Conservation (phyloP, 164 flowering plant genomes). For the Warburgia ugandensis region DNA sequence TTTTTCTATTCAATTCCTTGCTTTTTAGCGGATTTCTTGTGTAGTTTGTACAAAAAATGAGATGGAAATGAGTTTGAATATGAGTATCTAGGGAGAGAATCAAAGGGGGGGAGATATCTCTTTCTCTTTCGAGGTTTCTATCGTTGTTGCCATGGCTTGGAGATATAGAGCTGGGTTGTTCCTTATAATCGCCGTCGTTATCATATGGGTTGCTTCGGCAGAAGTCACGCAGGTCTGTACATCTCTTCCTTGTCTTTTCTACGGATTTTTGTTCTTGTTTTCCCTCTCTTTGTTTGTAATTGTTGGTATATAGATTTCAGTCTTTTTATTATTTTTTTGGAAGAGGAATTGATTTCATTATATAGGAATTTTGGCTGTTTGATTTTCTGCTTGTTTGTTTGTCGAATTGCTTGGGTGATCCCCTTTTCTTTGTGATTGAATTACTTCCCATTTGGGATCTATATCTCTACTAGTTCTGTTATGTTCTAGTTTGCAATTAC, state of each 20-base stretch:
- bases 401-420: too few relatives aligned
- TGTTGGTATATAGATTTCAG: not conserved
- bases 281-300: not conserved
- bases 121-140: not conserved
- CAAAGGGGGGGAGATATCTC: too few relatives aligned
- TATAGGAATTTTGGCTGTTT: not conserved
- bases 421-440: too few relatives aligned
- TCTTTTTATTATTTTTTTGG: not conserved
- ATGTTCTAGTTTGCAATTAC: too few relatives aligned
- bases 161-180: conserved; percentile 76
- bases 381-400: not conserved
- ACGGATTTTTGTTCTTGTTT: not conserved
- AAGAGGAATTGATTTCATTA: not conserved
- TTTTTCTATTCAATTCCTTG: too few relatives aligned
- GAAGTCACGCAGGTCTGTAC: conserved; percentile 94
- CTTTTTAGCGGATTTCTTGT: too few relatives aligned
- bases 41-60: too few relatives aligned
- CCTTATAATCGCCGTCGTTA: conserved; percentile 66
- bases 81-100: too few relatives aligned
- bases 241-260: not conserved
- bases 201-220: conserved; percentile 93
- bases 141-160: conserved; percentile 56
- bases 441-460: too few relatives aligned
- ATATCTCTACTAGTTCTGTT: too few relatives aligned
- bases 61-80: too few relatives aligned